Base-by-base conservation (phyloP, 768 basidiomycete genomes). In the Podaxis sp. region DNA sequence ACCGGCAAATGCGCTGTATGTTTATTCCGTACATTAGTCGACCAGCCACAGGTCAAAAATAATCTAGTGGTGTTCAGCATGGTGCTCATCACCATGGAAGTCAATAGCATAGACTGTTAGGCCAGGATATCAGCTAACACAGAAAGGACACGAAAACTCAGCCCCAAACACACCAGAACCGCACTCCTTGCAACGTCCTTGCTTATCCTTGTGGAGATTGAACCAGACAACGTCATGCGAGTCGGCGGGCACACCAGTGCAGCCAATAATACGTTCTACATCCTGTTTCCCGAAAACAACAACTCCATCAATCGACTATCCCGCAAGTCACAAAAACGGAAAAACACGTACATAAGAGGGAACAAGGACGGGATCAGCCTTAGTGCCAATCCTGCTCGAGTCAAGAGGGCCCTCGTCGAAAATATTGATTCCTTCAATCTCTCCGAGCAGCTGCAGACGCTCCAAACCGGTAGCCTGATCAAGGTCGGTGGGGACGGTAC, bases 381-480 rank as follows among this genome's bases (percentile, higher is more conserved):
- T 82, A 58, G 96, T 98, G 67, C 96, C 96, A 73, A 94, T 76
- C 70, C 91, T 85, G 76, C 87, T 89, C 60, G 95, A 78, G 71
- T 94, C 89, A 66, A 97, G 82, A 37, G 95, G 91, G 63, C 86
- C 83, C 71, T 89, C 83, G 74, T 98, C 95, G 78, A 99, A 99
- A 56, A 95, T 85, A 49, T 93, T 88, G 58, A 95, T 78, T 59
- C 95, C 96, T 75, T 94, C 87, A 70, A 95, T 79, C 65, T 94
- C 89, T 71, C 91, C 95, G 58, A 98, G 78, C 54, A 97, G 80
- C 77, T 99, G 93, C 72, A 97, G 87, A 76, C 96, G 93, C 76
- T 98, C 96, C 60, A 98, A 82, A 86, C 96, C 96, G 68, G 96
- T 99, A 15, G 96, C 87, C 78, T 99, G 96, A 66, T 91, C 85